These are phyloP conservation scores for Brassica nigra DNA, from an alignment of 345 rosid species.

Conservation along the genomic window DNA sequence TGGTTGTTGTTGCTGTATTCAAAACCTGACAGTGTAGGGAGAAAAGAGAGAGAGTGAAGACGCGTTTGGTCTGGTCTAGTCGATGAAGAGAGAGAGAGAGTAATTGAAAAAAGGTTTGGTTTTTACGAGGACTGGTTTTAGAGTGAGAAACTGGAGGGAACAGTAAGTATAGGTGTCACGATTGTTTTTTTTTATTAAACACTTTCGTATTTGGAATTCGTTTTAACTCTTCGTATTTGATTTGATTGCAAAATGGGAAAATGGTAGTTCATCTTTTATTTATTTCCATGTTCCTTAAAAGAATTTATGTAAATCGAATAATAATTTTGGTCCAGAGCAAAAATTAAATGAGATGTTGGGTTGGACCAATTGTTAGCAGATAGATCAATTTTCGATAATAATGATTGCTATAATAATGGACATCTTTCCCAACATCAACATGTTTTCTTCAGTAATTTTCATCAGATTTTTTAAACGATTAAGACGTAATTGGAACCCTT, in stretches of 20 bases:
- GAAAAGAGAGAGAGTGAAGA: slow-evolving; percentile 26
- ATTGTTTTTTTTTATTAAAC: background rate
- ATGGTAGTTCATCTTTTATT: slow-evolving; percentile 3
- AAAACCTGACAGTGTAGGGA: slow-evolving; percentile 38
- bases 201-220: background rate
- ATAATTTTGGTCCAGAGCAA: background rate
- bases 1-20: slow-evolving; percentile 31
- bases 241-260: slow-evolving; percentile 9
- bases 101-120: slow-evolving; percentile 2
- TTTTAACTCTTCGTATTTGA: background rate
- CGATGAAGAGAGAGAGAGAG: slow-evolving; percentile 8
- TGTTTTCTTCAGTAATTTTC: slow-evolving; percentile 5
- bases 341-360: slow-evolving; percentile 20
- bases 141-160: slow-evolving; percentile 23
- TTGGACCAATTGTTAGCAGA: slow-evolving; percentile 36
- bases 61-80: slow-evolving; percentile 32
- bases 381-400: slow-evolving; percentile 25
- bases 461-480: background rate
- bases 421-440: slow-evolving; percentile 30
- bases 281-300: slow-evolving; percentile 31
- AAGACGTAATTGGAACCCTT: background rate
- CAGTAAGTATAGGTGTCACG: background rate
- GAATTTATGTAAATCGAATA: background rate
- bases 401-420: slow-evolving; percentile 33
- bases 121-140: slow-evolving; percentile 22